Conservation (phyloP, 2,329 filamentous ascomycete species). For the Epichloe coenophiala region DNA sequence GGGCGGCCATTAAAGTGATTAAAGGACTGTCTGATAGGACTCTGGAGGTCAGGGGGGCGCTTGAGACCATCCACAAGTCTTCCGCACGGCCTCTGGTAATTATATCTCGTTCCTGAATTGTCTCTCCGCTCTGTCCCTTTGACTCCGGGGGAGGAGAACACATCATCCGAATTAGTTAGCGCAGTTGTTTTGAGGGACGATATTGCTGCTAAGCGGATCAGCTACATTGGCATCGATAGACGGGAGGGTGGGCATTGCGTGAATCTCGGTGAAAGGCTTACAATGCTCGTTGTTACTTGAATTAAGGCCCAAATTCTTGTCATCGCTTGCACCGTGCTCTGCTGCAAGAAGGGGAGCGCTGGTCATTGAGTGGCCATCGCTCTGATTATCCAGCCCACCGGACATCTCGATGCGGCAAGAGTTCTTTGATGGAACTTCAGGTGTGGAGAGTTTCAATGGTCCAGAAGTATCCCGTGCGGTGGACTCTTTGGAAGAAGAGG, state of each 20-base stretch:
- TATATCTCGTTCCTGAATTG: not conserved
- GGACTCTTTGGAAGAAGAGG: constrained; percentile 4
- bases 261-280: not conserved
- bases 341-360: not conserved
- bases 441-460: not conserved
- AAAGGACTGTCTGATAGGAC: constrained; percentile 3
- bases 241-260: not conserved
- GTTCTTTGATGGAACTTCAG: not conserved
- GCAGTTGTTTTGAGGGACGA: not conserved
- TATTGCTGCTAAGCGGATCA: not conserved
- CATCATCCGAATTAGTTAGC: not conserved
- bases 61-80: not conserved
- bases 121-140: not conserved
- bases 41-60: not conserved
- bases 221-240: not conserved
- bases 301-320: not conserved
- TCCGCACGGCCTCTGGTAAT: not conserved
- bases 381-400: not conserved
- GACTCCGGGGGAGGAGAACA: not conserved
- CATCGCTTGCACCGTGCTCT: not conserved
- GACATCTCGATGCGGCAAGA: constrained; percentile 2
- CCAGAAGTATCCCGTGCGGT: not conserved
- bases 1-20: not conserved
- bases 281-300: not conserved
- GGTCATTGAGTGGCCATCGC: not conserved